phyloP scores from a whole-genome alignment of 2,329 filamentous ascomycete genomes.

The Colletotrichum sp. region DNA sequence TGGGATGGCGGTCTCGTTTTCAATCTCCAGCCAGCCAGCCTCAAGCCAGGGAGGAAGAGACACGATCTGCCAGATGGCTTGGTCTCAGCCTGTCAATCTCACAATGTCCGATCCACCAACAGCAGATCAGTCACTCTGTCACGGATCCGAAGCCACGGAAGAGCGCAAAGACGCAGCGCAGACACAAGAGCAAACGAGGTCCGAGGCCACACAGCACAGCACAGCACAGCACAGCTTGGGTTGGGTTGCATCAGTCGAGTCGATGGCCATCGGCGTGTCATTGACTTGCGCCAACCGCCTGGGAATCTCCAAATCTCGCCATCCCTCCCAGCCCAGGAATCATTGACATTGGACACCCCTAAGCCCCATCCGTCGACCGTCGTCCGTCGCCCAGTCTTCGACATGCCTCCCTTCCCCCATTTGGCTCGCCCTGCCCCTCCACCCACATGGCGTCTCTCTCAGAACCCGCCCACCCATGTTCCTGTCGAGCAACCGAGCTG shows the following conservation, averaged over 20 bases:
- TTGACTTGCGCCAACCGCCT: not conserved
- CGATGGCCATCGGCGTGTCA: not conserved
- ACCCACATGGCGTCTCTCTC: not conserved
- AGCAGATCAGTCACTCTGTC: not conserved
- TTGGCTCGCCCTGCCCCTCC: not conserved
- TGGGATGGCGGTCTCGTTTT: not conserved
- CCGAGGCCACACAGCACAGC: not conserved
- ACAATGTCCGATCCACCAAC: not conserved
- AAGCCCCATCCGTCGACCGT: not conserved
- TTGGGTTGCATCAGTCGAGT: not conserved
- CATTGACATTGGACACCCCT: not conserved
- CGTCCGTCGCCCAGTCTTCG: not conserved
- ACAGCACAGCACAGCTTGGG: not conserved
- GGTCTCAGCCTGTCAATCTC: not conserved
- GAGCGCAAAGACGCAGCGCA: not conserved
- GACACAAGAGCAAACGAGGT: not conserved
- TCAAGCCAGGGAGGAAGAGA: not conserved
- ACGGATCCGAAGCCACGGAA: not conserved
- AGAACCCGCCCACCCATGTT: not conserved
- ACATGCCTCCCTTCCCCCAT: not conserved
- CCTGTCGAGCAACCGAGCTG: not conserved
- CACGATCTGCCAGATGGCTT: not conserved
- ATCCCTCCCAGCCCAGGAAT: not conserved
- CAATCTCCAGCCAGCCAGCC: not conserved
- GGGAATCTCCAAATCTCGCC: not conserved